Evolutionary conservation across 225 moss, liverwort and hornwort species (phyloP).

Genomic region (Thuidium tamariscinum): DNA sequence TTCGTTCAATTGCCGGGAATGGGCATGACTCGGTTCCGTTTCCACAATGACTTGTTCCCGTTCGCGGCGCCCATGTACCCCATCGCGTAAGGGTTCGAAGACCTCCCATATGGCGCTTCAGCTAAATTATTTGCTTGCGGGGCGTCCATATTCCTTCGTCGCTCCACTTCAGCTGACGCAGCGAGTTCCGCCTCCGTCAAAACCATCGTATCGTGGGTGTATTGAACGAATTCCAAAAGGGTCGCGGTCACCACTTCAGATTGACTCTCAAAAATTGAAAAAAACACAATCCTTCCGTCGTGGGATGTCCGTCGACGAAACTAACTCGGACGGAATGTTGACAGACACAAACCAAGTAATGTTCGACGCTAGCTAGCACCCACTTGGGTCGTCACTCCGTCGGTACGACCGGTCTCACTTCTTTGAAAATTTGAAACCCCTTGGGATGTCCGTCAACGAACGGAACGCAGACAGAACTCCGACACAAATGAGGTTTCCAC

Average conservation of each 20-base stretch:
- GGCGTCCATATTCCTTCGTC: neutral
- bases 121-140: neutral
- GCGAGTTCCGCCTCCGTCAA: neutral
- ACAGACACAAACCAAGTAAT: neutral
- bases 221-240: neutral
- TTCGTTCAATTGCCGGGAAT: neutral
- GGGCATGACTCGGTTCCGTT: slow-evolving; percentile 13
- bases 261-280: no score
- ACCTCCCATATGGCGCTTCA: neutral
- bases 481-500: neutral
- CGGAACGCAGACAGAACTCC: neutral
- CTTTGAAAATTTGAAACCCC: neutral
- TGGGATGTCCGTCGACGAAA: neutral
- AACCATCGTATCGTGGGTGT: neutral
- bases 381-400: neutral
- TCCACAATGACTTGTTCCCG: slow-evolving; percentile 8
- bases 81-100: slow-evolving; percentile 16
- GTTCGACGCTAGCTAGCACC: neutral
- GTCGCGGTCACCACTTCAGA: neutral
- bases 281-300: neutral
- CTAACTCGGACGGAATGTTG: neutral
- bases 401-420: neutral
- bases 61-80: slow-evolving; percentile 26
- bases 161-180: neutral
- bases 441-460: neutral